Conservation (phyloP, 2,329 filamentous ascomycete species). For the Domatiomyces catenatus region DNA sequence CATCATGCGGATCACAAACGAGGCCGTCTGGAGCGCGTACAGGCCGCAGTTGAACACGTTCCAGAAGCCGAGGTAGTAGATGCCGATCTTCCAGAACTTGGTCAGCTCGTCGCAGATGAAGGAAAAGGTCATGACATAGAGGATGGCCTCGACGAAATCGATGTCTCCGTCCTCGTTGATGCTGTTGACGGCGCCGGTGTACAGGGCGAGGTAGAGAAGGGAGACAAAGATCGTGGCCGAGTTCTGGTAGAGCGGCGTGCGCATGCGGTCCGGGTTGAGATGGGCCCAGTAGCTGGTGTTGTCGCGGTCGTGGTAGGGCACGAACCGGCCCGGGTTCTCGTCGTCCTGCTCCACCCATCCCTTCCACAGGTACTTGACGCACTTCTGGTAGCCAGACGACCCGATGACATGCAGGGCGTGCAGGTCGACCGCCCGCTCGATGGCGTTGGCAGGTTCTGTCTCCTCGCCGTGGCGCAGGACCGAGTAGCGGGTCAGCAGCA, state of each 20-base stretch:
- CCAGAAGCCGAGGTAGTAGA: slow-evolving; percentile 89
- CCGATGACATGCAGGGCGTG: slow-evolving; percentile 81
- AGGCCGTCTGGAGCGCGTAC: slow-evolving; percentile 63
- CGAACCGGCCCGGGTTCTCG: slow-evolving; percentile 72
- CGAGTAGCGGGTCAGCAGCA: slow-evolving; percentile 80
- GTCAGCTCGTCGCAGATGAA: slow-evolving; percentile 76
- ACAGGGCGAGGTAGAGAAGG: slow-evolving; percentile 66
- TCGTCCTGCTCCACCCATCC: slow-evolving; percentile 97
- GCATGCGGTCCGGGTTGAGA: slow-evolving; percentile 87
- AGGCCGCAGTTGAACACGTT: slow-evolving; percentile 82
- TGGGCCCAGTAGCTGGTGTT: slow-evolving; percentile 65
- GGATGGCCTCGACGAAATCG: slow-evolving; percentile 64
- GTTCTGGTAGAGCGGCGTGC: slow-evolving; percentile 85
- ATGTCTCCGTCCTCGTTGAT: slow-evolving; percentile 74
- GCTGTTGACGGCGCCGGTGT: slow-evolving; percentile 84
- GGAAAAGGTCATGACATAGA: slow-evolving; percentile 83
- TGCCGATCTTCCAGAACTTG: slow-evolving; percentile 90
- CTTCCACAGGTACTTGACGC: slow-evolving; percentile 79
- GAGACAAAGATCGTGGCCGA: slow-evolving; percentile 73
- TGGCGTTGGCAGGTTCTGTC: slow-evolving; percentile 66
- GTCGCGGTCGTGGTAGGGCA: slow-evolving; percentile 71
- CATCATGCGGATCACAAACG: slow-evolving; percentile 63
- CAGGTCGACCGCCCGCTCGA: slow-evolving; percentile 85
- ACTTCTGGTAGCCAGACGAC: slow-evolving; percentile 89
- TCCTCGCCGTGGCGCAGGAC: slow-evolving; percentile 56